Evolutionary conservation across 805 yeast species (phyloP).

Genomic region (Starmerella vitae): DNA sequence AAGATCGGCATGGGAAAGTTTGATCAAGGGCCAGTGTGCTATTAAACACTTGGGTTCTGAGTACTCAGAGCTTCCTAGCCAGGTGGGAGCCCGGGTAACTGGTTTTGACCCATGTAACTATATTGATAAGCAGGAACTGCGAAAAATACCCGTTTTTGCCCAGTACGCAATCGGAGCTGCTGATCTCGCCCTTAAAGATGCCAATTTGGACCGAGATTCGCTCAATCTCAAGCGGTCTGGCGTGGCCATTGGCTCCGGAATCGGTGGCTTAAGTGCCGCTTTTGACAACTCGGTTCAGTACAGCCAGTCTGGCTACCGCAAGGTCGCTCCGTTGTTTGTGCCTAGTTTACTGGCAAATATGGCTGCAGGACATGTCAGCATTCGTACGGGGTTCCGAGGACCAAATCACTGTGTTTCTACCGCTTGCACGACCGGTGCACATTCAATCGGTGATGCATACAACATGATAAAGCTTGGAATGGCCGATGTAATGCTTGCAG

Average conservation of each 20-base stretch:
- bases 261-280: slow-evolving; percentile 70
- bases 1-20: slow-evolving; percentile 26
- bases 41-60: slow-evolving; percentile 32
- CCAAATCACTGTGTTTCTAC: slow-evolving; percentile 82
- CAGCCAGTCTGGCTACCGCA: slow-evolving; percentile 41
- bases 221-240: slow-evolving; percentile 33
- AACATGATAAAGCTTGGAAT: slow-evolving; percentile 67
- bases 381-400: slow-evolving; percentile 62
- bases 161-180: slow-evolving; percentile 73
- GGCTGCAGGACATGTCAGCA: slow-evolving; percentile 89
- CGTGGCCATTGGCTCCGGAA: slow-evolving; percentile 84
- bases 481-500: slow-evolving; percentile 80
- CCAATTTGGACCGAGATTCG: slow-evolving; percentile 29
- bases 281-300: slow-evolving; percentile 49
- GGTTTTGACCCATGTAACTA: slow-evolving; percentile 47
- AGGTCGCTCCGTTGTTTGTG: slow-evolving; percentile 72
- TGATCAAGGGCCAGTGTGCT: slow-evolving; percentile 28
- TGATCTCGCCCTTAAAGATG: slow-evolving; percentile 59
- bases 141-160: slow-evolving; percentile 57
- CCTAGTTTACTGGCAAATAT: slow-evolving; percentile 76
- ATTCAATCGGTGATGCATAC: slow-evolving; percentile 85
- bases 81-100: slow-evolving; percentile 68
- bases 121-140: slow-evolving; percentile 34
- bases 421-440: slow-evolving; percentile 95
- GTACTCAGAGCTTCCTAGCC: slow-evolving; percentile 47